phyloP scores from a whole-genome alignment of 345 rosid genomes.

The Sapria himalayana region DNA sequence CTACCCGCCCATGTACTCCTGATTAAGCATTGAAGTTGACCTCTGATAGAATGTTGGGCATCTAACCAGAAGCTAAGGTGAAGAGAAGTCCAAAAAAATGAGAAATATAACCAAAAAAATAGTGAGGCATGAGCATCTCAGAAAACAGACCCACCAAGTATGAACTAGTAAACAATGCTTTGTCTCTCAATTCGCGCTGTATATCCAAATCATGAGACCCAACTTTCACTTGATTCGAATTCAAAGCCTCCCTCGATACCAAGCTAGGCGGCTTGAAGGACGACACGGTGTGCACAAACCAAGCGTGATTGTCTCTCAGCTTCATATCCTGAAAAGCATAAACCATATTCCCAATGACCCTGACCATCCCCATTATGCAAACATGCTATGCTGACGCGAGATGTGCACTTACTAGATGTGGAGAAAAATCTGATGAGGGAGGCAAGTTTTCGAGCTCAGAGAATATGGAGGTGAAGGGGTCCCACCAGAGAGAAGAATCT shows the following conservation, averaged over 20 bases:
- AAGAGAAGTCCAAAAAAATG: background rate
- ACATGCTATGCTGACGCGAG: no score
- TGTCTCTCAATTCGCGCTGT: constrained; percentile 38
- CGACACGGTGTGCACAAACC: constrained; percentile 45
- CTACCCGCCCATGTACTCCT: no score
- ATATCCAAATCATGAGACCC: constrained; percentile 37
- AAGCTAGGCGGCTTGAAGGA: constrained; percentile 38
- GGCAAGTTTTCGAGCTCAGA: constrained; percentile 42
- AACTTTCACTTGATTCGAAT: constrained; percentile 25
- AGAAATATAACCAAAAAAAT: background rate
- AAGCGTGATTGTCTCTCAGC: constrained; percentile 44
- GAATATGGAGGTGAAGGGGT: constrained; percentile 45
- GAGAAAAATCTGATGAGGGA: constrained; percentile 34
- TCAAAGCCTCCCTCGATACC: constrained; percentile 59
- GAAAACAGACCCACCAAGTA: constrained; percentile 26
- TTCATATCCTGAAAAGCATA: constrained; percentile 31
- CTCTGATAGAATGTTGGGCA: no score
- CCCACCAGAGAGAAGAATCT: constrained; percentile 69
- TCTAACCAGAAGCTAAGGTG: no score
- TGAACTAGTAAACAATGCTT: constrained; percentile 50
- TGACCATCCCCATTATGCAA: no score
- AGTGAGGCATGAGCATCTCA: background rate
- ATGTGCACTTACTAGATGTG: constrained; percentile 20
- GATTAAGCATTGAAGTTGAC: no score
- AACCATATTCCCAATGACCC: no score